Conservation (phyloP, 805 yeast genomes). For the Yarrowia sp. region DNA sequence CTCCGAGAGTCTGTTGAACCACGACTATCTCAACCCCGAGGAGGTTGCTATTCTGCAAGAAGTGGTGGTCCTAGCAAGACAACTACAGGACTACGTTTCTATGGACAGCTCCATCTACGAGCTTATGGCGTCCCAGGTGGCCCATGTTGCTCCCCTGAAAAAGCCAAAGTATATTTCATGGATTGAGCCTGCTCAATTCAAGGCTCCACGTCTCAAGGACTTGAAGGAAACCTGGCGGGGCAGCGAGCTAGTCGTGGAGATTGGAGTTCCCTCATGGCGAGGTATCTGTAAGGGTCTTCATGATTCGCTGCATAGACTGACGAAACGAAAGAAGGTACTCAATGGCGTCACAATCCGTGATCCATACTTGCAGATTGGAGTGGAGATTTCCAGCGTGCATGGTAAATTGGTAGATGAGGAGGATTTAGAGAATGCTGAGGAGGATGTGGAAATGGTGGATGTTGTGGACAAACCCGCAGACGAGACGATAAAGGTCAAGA, state of each 20-base stretch:
- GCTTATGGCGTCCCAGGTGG: background rate
- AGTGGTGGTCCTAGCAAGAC: background rate
- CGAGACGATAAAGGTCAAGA: background rate
- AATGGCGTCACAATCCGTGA: conserved; percentile 7
- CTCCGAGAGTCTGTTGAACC: conserved; percentile 25
- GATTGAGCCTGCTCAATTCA: background rate
- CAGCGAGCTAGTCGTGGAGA: conserved; percentile 10
- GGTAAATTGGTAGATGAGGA: conserved; percentile 12
- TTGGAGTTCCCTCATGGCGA: conserved; percentile 16
- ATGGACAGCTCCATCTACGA: background rate
- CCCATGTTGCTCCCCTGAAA: background rate
- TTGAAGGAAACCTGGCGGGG: conserved; percentile 7
- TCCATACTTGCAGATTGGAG: conserved; percentile 12
- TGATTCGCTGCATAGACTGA: background rate
- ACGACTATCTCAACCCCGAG: conserved; percentile 27
- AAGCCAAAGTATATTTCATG: conserved; percentile 7
- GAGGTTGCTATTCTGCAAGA: conserved; percentile 25
- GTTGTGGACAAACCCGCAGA: background rate
- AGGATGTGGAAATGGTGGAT: conserved; percentile 11
- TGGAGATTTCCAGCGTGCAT: conserved; percentile 13
- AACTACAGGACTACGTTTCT: conserved; percentile 2
- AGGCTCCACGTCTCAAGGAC: background rate
- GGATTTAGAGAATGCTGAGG: background rate
- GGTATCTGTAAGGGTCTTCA: conserved; percentile 7
- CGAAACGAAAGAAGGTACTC: conserved; percentile 1